phyloP scores from a whole-genome alignment of 257 asterid genomes.

The Scutellaria barbata region DNA sequence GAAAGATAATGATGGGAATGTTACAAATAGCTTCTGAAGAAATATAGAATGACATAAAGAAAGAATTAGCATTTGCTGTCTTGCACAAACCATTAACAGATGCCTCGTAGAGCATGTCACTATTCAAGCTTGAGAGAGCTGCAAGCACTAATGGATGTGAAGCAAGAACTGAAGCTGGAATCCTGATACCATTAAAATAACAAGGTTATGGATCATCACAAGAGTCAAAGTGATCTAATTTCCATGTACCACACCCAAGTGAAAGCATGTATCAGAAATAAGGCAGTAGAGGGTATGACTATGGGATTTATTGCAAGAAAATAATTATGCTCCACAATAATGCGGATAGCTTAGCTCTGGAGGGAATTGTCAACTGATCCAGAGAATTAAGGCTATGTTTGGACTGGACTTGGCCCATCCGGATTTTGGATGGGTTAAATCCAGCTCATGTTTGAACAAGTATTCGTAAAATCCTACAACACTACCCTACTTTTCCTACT shows the following conservation, averaged over 20 bases:
- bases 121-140: conserved; percentile 88
- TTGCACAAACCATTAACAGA: conserved; percentile 81
- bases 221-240: conserved; percentile 26
- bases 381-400: too few relatives aligned
- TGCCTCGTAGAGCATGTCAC: conserved; percentile 83
- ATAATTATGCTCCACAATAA: conserved; percentile 19
- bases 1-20: background rate
- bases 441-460: too few relatives aligned
- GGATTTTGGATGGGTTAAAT: too few relatives aligned
- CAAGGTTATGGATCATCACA: conserved; percentile 32
- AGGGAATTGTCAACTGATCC: conserved; percentile 10
- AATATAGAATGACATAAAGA: conserved; percentile 18
- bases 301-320: background rate
- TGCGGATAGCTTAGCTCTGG: conserved; percentile 13
- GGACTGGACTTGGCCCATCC: too few relatives aligned
- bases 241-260: conserved; percentile 26
- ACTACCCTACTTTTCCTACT: too few relatives aligned
- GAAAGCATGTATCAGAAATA: conserved; percentile 17
- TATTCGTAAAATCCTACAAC: too few relatives aligned
- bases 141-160: conserved; percentile 87
- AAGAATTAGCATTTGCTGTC: conserved; percentile 33
- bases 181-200: conserved; percentile 62
- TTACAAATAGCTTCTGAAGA: conserved; percentile 26
- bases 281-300: background rate
- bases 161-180: conserved; percentile 87